These are phyloP conservation scores for Triticum urartu DNA, from an alignment of 176 grass and related monocot genomes.

Conservation along the genomic window DNA sequence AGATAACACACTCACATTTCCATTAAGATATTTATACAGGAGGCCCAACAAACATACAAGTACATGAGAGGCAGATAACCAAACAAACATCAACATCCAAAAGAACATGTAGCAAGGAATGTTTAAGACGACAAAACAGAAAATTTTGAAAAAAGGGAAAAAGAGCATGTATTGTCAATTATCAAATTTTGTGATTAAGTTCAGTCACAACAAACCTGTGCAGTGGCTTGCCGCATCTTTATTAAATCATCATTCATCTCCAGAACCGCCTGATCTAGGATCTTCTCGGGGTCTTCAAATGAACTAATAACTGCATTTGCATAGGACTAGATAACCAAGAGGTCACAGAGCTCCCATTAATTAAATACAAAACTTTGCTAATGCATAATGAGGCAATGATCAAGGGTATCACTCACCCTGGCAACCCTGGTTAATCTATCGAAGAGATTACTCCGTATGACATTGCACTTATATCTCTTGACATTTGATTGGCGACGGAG, in stretches of 20 bases:
- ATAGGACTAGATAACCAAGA: constrained; percentile 74
- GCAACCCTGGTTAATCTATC: constrained; percentile 89
- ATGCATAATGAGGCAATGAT: constrained; percentile 2
- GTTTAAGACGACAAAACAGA: not conserved
- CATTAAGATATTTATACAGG: not conserved
- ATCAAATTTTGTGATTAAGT: not conserved
- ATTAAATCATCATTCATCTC: constrained; percentile 99
- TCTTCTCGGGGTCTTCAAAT: constrained; percentile 99
- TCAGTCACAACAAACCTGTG: constrained; percentile 58
- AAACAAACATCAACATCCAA: not conserved
- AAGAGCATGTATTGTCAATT: not conserved
- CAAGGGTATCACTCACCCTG: constrained; percentile 51
- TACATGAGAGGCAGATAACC: not conserved
- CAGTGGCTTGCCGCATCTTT: constrained; percentile 99
- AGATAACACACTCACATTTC: not conserved
- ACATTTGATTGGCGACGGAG: constrained; percentile 37
- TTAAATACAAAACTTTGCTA: constrained; percentile 6
- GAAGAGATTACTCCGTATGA: constrained; percentile 84
- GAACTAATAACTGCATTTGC: constrained; percentile 85
- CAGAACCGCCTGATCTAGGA: constrained; percentile 93
- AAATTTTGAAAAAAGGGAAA: not conserved
- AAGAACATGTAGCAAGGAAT: not conserved
- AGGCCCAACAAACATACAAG: not conserved
- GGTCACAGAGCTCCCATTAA: not conserved
- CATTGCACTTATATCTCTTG: constrained; percentile 68